Evolutionary conservation across 805 yeast species (phyloP), one percentile per base, ranked within the genome.

Genomic region (Starmerella bombi): DNA sequence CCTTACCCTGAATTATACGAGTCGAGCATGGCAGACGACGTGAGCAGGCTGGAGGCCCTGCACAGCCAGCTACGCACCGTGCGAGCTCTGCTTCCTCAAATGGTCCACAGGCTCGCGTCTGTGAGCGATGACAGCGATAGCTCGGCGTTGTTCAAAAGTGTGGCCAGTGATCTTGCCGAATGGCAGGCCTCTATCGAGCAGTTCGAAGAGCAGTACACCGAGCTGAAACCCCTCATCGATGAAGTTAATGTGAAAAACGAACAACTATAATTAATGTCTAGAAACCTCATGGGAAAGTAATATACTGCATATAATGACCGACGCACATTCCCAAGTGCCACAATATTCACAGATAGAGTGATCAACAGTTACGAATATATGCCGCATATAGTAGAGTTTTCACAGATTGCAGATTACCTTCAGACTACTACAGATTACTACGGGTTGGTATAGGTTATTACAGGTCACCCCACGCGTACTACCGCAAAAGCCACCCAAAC

Each of bases 71-170:
- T 50, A 6, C 51, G 44, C 16, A 32, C 34, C 21, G 43, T 46
- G 34, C 42, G 55, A 3, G 49, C 52, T 10, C 33, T 40, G 16
- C 38, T 51, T 17, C 55, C 55, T 4, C 48, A 46, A 36, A 25
- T 51, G 29, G 28, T 51, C 22, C 48, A 43, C 23, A 32, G 21
- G 31, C 37, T 51, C 4, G 51, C 53, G 19, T 37, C 36, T 16
- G 46, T 41, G 21, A 25, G 41, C 30, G 52, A 50, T 31, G 43
- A 44, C 20, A 25, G 36, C 12, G 42, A 36, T 25, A 44, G 49
- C 41, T 32, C 37, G 23, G 37, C 40, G 38, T 42, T 48, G 25
- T 51, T 51, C 34, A 40, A 44, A 33, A 45, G 38, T n/a, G 49
- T 51, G 2, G 50, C 52, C 5, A 44, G 32, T 17, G 46, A 36